Conservation (phyloP, 176 grass and related monocot species). For the Bonia amplexicaulis region DNA sequence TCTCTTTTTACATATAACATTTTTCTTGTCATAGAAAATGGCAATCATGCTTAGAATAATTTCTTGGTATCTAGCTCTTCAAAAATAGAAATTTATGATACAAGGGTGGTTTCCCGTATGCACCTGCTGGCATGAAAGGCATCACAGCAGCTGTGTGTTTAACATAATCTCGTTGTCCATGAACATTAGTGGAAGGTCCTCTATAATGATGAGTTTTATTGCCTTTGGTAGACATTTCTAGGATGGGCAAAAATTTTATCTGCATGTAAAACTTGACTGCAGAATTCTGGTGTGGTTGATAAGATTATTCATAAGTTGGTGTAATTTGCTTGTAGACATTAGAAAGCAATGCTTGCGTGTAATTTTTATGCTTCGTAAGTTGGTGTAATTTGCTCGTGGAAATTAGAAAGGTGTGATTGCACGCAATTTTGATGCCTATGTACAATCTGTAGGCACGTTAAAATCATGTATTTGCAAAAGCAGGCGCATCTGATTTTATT, state of each 20-base stretch:
- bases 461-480: conserved; percentile 11
- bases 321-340: background rate
- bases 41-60: background rate
- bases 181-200: no score
- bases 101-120: background rate
- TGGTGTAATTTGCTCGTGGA: no score
- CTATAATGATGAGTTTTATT: background rate
- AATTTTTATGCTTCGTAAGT: conserved; percentile 1
- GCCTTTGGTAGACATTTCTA: background rate
- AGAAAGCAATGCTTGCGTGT: background rate
- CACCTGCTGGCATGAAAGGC: background rate
- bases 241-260: background rate
- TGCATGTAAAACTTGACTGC: background rate
- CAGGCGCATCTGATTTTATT: conserved; percentile 3
- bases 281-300: background rate
- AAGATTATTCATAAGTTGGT: background rate
- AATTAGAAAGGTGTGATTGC: background rate
- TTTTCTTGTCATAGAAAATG: background rate
- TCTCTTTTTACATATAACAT: background rate
- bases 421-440: background rate
- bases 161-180: background rate
- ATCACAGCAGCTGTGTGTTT: background rate
- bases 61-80: background rate
- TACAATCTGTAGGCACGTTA: background rate
- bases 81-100: background rate